phyloP scores from a whole-genome alignment of 371 early-diverging fungal species.

The Apophysomyces ossiformis region DNA sequence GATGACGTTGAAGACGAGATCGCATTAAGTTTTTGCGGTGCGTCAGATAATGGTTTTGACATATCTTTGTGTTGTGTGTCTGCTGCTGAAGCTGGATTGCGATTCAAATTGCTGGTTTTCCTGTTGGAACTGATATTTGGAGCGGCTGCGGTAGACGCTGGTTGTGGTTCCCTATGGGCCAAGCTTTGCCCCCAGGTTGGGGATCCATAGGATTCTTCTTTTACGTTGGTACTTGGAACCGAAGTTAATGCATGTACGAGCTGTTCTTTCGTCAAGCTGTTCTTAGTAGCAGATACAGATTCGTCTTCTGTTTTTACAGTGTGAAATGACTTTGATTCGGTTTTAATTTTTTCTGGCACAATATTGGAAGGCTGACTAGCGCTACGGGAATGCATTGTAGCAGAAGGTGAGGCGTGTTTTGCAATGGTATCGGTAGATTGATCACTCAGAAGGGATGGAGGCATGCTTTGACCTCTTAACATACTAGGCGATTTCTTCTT shows the following conservation, averaged over 20 bases:
- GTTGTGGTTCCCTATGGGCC: neutral
- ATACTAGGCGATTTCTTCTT: neutral
- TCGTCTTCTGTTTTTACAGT: neutral
- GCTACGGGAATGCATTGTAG: neutral
- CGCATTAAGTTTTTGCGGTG: neutral
- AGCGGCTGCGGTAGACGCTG: neutral
- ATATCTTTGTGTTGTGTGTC: neutral
- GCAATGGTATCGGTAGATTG: neutral
- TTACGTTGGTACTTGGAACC: constrained; percentile 19
- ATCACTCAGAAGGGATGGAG: neutral
- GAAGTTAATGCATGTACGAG: constrained; percentile 41
- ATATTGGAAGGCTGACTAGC: constrained; percentile 4
- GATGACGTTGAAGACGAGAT: neutral
- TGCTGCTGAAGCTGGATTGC: neutral
- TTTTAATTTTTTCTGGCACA: neutral
- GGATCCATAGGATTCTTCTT: neutral
- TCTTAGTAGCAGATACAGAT: neutral
- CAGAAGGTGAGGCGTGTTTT: neutral
- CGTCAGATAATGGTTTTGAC: neutral
- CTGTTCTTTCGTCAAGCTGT: constrained; percentile 43
- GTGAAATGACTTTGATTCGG: neutral
- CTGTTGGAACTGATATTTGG: neutral
- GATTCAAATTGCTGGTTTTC: neutral
- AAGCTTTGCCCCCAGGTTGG: neutral
- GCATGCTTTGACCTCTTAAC: constrained; percentile 11